Conservation (phyloP, 1,284 basidiomycete species). For the Pterula multifida region DNA sequence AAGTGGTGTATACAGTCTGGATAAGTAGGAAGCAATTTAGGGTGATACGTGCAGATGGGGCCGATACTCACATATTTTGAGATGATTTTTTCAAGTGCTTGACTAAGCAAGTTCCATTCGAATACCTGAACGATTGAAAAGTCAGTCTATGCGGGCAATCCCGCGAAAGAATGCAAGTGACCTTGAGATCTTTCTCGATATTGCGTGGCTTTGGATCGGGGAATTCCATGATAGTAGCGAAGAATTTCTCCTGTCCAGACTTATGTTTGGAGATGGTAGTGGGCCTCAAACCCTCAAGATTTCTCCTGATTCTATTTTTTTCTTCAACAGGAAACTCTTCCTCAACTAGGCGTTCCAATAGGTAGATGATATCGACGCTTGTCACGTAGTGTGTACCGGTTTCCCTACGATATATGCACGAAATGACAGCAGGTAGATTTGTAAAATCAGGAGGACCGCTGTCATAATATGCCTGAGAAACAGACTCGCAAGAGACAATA, state of each 20-base stretch:
- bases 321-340: slow-evolving; percentile 85
- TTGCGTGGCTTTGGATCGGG: slow-evolving; percentile 89
- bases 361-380: slow-evolving; percentile 89
- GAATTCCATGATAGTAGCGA: slow-evolving; percentile 92
- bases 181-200: slow-evolving; percentile 97
- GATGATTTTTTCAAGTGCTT: slow-evolving; percentile 85
- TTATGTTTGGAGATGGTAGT: slow-evolving; percentile 86
- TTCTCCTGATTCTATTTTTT: slow-evolving; percentile 92
- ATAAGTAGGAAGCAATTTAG: background rate
- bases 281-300: slow-evolving; percentile 86
- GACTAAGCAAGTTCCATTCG: slow-evolving; percentile 74
- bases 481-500: slow-evolving; percentile 50
- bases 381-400: slow-evolving; percentile 78
- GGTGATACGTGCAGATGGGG: slow-evolving; percentile 4
- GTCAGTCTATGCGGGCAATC: background rate
- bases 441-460: slow-evolving; percentile 15
- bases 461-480: slow-evolving; percentile 47
- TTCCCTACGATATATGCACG: slow-evolving; percentile 84
- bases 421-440: slow-evolving; percentile 54
- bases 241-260: slow-evolving; percentile 71
- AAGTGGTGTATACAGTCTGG: slow-evolving; percentile 10
- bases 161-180: slow-evolving; percentile 19
- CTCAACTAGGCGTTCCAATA: slow-evolving; percentile 81
- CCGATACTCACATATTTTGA: slow-evolving; percentile 77
- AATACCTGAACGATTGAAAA: slow-evolving; percentile 27